These are phyloP conservation scores for Pistacia integerrima DNA, from an alignment of 345 rosid species.

Conservation along the genomic window DNA sequence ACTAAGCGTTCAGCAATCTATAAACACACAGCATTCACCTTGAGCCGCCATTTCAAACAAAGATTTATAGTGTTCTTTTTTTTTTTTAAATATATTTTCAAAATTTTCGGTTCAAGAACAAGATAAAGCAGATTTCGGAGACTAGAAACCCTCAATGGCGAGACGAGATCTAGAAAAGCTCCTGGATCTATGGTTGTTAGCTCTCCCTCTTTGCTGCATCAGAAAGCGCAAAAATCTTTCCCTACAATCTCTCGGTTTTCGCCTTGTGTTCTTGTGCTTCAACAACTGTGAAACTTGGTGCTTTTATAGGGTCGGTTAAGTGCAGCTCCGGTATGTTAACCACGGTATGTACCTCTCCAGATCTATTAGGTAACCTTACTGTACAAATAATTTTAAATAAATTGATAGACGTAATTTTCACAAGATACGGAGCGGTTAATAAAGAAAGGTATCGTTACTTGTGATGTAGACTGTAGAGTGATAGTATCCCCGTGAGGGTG, in stretches of 20 bases:
- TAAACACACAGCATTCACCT: constrained; percentile 30
- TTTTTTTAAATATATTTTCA: neutral
- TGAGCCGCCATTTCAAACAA: constrained; percentile 44
- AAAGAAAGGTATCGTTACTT: too few relatives aligned
- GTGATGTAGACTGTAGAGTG: too few relatives aligned
- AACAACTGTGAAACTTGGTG: too few relatives aligned
- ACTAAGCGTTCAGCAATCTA: too few relatives aligned
- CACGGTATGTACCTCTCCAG: neutral
- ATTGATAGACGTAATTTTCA: too few relatives aligned
- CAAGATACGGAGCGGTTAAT: too few relatives aligned
- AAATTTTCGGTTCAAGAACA: neutral
- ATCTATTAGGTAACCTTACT: too few relatives aligned
- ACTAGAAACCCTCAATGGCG: constrained; percentile 71
- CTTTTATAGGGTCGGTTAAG: neutral
- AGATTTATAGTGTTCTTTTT: neutral
- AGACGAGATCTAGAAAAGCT: constrained; percentile 66
- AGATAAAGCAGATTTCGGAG: neutral
- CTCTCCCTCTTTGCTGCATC: constrained; percentile 80
- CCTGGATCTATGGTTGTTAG: constrained; percentile 68
- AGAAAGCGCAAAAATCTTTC: neutral
- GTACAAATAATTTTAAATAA: too few relatives aligned
- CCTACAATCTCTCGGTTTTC: neutral
- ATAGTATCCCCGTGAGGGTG: neutral
- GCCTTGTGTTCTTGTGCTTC: neutral
- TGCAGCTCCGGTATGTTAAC: neutral